phyloP scores from a whole-genome alignment of 1,284 basidiomycete genomes.

The Marasmius oreades region DNA sequence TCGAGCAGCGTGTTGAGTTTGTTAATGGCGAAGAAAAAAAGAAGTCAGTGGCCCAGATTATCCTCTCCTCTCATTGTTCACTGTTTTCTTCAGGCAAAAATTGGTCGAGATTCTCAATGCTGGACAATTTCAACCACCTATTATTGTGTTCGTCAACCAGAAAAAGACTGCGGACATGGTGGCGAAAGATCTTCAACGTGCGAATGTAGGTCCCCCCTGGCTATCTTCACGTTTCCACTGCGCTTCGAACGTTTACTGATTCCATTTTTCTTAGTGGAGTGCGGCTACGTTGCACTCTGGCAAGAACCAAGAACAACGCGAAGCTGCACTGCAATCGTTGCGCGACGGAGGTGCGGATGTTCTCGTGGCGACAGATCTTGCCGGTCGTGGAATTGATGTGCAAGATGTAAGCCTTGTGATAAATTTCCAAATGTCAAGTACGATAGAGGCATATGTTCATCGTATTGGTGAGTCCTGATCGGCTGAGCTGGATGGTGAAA shows the following conservation, averaged over 20 bases:
- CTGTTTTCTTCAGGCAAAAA: conserved; percentile 50
- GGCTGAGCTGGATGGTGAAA: not conserved
- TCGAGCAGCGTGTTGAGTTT: conserved; percentile 96
- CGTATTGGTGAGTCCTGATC: conserved; percentile 70
- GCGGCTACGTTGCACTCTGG: conserved; percentile 93
- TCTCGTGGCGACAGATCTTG: conserved; percentile 95
- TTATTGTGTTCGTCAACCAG: conserved; percentile 99
- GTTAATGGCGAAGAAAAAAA: conserved; percentile 92
- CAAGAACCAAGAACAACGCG: conserved; percentile 96
- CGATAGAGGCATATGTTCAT: conserved; percentile 96
- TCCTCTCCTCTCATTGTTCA: not conserved
- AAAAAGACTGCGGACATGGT: conserved; percentile 99
- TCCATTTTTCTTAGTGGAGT: conserved; percentile 56
- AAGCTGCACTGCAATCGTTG: conserved; percentile 84
- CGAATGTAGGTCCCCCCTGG: conserved; percentile 55
- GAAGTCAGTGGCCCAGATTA: conserved; percentile 52
- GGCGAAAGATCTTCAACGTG: conserved; percentile 85
- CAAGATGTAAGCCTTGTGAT: conserved; percentile 94
- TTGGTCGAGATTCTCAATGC: conserved; percentile 90
- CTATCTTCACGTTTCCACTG: conserved; percentile 4
- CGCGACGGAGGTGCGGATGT: conserved; percentile 82
- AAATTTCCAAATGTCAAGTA: conserved; percentile 96
- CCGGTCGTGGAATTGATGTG: conserved; percentile 98
- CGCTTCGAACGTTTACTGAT: not conserved
- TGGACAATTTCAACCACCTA: conserved; percentile 80